These are phyloP conservation scores for Iris macrosiphon DNA, from an alignment of 106 monocot genomes.

Conservation along the genomic window DNA sequence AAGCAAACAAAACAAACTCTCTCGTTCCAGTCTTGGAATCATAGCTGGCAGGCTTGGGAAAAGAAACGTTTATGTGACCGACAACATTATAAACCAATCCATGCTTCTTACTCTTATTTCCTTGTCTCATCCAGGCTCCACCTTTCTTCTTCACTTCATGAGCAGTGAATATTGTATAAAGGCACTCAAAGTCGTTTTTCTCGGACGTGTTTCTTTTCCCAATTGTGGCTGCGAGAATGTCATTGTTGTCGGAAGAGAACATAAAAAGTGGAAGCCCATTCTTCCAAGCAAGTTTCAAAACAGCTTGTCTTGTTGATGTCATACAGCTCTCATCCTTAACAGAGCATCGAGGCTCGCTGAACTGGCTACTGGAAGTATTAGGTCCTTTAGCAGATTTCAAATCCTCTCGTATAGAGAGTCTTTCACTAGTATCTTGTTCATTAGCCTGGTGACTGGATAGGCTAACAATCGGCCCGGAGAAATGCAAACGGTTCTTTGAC, in stretches of 20 bases:
- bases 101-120: constrained; percentile 48
- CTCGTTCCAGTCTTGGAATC: constrained; percentile 13
- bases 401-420: constrained; percentile 12
- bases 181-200: constrained; percentile 30
- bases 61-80: constrained; percentile 62
- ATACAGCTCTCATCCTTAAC: constrained; percentile 11
- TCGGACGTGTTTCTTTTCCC: constrained; percentile 19
- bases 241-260: constrained; percentile 63
- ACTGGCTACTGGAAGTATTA: background rate
- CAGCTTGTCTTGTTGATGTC: constrained; percentile 37
- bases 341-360: background rate
- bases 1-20: constrained; percentile 61
- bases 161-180: constrained; percentile 65
- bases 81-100: constrained; percentile 51
- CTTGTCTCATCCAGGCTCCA: constrained; percentile 55
- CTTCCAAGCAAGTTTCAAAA: constrained; percentile 79
- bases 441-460: constrained; percentile 6
- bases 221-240: constrained; percentile 79
- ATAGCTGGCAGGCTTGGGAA: constrained; percentile 5
- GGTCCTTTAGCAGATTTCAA: background rate
- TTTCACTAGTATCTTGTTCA: background rate
- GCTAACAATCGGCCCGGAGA: constrained; percentile 2
- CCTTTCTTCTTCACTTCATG: constrained; percentile 67
- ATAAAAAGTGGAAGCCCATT: constrained; percentile 73
- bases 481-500: constrained; percentile 20